Evolutionary conservation across 1,284 basidiomycete genomes (phyloP).

Genomic region (Apiotrichum laibachii): DNA sequence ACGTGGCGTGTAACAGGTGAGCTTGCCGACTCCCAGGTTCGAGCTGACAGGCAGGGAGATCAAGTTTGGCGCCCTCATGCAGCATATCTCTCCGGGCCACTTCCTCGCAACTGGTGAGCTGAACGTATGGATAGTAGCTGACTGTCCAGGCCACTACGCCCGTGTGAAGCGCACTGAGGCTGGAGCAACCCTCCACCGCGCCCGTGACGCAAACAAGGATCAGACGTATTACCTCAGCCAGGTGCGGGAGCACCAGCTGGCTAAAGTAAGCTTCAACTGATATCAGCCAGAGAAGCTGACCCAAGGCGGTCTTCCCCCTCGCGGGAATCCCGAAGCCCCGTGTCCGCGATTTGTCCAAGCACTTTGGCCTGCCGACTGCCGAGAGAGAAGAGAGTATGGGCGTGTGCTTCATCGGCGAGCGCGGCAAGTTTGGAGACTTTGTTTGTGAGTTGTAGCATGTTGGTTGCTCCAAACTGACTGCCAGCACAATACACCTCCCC

Average conservation of each 20-base stretch:
- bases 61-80: slow-evolving; percentile 85
- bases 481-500: slow-evolving; percentile 74
- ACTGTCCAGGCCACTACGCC: slow-evolving; percentile 78
- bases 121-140: background rate
- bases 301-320: slow-evolving; percentile 74
- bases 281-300: background rate
- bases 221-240: slow-evolving; percentile 92
- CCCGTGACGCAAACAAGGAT: slow-evolving; percentile 72
- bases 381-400: slow-evolving; percentile 87
- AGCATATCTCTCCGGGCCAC: slow-evolving; percentile 55
- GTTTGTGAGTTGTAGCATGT: slow-evolving; percentile 59
- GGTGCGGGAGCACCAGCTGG: slow-evolving; percentile 64
- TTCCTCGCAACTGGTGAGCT: slow-evolving; percentile 76
- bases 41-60: slow-evolving; percentile 66
- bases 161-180: slow-evolving; percentile 58
- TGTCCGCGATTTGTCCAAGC: slow-evolving; percentile 73
- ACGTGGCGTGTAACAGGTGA: slow-evolving; percentile 87
- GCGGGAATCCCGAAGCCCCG: slow-evolving; percentile 64
- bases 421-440: slow-evolving; percentile 69
- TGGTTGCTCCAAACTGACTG: background rate
- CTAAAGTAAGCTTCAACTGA: slow-evolving; percentile 35
- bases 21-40: slow-evolving; percentile 9
- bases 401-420: slow-evolving; percentile 91
- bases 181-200: slow-evolving; percentile 61
- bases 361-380: slow-evolving; percentile 70